These are phyloP conservation scores for Neodidymelliopsis sp. DNA, from an alignment of 2,329 filamentous ascomycete genomes.

Conservation along the genomic window DNA sequence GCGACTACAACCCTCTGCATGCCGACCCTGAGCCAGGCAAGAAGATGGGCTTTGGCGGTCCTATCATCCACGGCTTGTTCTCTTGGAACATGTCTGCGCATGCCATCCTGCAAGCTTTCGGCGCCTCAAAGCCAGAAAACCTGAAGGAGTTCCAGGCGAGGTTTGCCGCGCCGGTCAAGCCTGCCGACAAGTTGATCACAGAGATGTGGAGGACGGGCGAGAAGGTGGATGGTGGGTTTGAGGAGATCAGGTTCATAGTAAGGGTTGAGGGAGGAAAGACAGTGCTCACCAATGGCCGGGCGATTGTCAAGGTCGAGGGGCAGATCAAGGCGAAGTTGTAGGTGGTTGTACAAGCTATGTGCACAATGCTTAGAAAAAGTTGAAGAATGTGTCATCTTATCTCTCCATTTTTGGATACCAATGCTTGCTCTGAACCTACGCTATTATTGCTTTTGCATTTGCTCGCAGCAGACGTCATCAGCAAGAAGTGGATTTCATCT, in stretches of 20 bases:
- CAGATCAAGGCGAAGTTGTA: conserved; percentile 51
- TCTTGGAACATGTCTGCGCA: conserved; percentile 84
- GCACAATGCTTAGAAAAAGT: background rate
- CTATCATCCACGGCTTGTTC: conserved; percentile 89
- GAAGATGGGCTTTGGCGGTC: conserved; percentile 90
- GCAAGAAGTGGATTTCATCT: conserved; percentile 1
- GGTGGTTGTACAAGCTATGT: conserved; percentile 3
- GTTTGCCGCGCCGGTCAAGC: conserved; percentile 84
- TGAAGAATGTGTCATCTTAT: background rate
- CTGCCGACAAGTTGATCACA: conserved; percentile 81
- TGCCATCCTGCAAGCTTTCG: conserved; percentile 74
- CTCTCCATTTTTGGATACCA: background rate
- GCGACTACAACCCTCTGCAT: conserved; percentile 94
- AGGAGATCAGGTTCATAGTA: conserved; percentile 84
- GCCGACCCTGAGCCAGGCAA: conserved; percentile 83
- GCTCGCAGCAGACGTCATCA: conserved; percentile 5
- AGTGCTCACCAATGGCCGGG: conserved; percentile 85
- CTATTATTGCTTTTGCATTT: background rate
- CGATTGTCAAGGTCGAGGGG: conserved; percentile 72
- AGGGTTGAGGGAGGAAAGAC: conserved; percentile 82
- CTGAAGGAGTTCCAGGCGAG: conserved; percentile 88
- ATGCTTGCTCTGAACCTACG: background rate
- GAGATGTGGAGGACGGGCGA: conserved; percentile 82
- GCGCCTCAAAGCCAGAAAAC: conserved; percentile 79
- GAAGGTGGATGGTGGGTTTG: conserved; percentile 68